Conservation (phyloP, 2,329 filamentous ascomycete species). For the Xylaria arbuscula region DNA sequence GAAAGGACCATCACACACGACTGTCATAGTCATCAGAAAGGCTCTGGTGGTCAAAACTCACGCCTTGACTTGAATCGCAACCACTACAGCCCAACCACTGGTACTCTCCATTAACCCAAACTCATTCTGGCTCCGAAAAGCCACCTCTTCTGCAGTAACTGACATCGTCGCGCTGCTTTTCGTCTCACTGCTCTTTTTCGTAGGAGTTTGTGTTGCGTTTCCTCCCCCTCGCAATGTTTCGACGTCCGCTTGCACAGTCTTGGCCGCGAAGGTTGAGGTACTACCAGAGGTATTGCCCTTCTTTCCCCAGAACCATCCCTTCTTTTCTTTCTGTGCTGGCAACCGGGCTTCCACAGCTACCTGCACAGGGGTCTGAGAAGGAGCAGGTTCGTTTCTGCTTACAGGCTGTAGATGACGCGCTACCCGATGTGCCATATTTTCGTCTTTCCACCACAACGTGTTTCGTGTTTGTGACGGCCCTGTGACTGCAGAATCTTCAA, state of each 20-base stretch:
- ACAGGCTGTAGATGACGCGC: constrained; percentile 58
- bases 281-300: constrained; percentile 29
- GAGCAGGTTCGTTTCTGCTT: constrained; percentile 22
- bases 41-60: constrained; percentile 25
- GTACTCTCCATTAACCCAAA: constrained; percentile 64
- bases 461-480: constrained; percentile 18
- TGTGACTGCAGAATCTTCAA: constrained; percentile 44
- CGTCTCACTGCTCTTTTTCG: constrained; percentile 38
- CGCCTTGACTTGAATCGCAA: constrained; percentile 51
- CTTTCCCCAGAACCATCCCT: constrained; percentile 49
- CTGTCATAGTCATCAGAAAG: neutral
- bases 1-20: neutral
- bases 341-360: constrained; percentile 47
- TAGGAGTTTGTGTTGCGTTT: neutral
- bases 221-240: constrained; percentile 15
- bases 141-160: constrained; percentile 59
- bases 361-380: constrained; percentile 43
- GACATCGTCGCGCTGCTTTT: constrained; percentile 52
- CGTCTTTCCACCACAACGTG: constrained; percentile 61
- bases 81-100: constrained; percentile 62
- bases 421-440: constrained; percentile 58
- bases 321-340: constrained; percentile 51
- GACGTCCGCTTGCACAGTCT: constrained; percentile 15
- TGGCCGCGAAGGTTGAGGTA: constrained; percentile 21
- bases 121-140: constrained; percentile 63